Conservation (phyloP, 2,329 filamentous ascomycete species). For the Penicillium sp. region DNA sequence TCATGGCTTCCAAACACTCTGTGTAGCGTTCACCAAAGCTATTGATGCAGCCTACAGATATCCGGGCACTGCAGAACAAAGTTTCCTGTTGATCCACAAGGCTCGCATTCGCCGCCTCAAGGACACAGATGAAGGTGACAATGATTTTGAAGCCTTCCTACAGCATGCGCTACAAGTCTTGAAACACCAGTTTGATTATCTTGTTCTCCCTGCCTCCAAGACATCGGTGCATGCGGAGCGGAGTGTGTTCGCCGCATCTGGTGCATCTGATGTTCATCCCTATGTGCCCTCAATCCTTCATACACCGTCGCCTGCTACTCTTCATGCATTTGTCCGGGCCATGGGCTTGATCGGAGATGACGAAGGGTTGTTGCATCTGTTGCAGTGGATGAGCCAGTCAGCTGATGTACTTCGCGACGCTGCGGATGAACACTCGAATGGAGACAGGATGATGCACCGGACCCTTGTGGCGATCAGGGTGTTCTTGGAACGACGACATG, state of each 20-base stretch:
- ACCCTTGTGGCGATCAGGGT: slow-evolving; percentile 42
- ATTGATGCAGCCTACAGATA: slow-evolving; percentile 33
- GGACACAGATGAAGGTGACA: slow-evolving; percentile 2
- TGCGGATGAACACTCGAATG: slow-evolving; percentile 40
- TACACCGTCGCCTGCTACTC: slow-evolving; percentile 38
- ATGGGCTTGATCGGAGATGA: slow-evolving; percentile 44
- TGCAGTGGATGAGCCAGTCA: slow-evolving; percentile 45
- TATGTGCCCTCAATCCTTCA: slow-evolving; percentile 34
- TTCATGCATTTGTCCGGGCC: slow-evolving; percentile 46
- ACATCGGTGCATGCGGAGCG: slow-evolving; percentile 24
- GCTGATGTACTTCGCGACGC: slow-evolving; percentile 33
- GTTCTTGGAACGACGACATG: slow-evolving; percentile 41
- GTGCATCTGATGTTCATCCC: slow-evolving; percentile 14
- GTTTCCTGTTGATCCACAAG: slow-evolving; percentile 26
- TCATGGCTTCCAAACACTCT: slow-evolving; percentile 38
- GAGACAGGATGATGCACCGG: slow-evolving; percentile 40
- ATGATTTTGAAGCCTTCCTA: slow-evolving; percentile 32
- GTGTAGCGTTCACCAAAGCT: slow-evolving; percentile 37
- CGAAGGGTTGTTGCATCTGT: slow-evolving; percentile 40
- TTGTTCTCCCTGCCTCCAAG: slow-evolving; percentile 33
- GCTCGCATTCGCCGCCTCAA: slow-evolving; percentile 4
- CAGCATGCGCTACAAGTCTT: slow-evolving; percentile 32
- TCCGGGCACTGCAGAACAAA: slow-evolving; percentile 28
- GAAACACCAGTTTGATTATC: slow-evolving; percentile 37
- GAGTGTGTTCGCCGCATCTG: slow-evolving; percentile 13